phyloP scores from a whole-genome alignment of 306 rosid genomes.

The Fragaria nilgerrensis region DNA sequence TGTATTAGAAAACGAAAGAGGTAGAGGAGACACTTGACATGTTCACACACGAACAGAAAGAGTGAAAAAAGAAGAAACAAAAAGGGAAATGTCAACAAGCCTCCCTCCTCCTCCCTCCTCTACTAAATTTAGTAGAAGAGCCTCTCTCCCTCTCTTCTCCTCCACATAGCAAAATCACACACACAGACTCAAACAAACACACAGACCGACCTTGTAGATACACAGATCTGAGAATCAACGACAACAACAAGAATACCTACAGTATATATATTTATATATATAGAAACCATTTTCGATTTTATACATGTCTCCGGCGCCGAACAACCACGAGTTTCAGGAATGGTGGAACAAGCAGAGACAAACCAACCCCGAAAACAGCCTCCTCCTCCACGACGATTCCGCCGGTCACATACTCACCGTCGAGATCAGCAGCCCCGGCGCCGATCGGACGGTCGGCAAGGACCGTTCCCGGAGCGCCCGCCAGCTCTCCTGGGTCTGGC shows the following conservation, averaged over 20 bases:
- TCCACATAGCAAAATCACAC: slow-evolving; percentile 1
- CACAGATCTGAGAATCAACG: not conserved
- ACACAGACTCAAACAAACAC: not conserved
- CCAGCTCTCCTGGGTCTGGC: slow-evolving; percentile 76
- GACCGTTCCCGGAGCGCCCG: slow-evolving; percentile 74
- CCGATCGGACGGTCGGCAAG: slow-evolving; percentile 54
- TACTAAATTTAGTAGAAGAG: not conserved
- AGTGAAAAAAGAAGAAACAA: not conserved
- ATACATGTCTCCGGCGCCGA: slow-evolving; percentile 66
- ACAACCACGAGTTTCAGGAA: slow-evolving; percentile 87
- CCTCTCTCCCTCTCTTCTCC: not conserved
- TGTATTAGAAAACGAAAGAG: too few species aligned
- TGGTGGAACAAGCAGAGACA: slow-evolving; percentile 98
- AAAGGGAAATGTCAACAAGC: not conserved
- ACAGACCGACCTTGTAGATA: not conserved
- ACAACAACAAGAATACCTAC: not conserved
- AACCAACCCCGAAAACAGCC: slow-evolving; percentile 26
- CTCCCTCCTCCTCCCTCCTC: not conserved
- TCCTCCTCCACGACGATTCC: slow-evolving; percentile 22
- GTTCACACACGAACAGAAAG: too few species aligned
- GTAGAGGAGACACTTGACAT: too few species aligned
- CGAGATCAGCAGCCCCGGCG: slow-evolving; percentile 35
- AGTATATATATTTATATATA: not conserved
- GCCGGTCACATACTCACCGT: slow-evolving; percentile 34
- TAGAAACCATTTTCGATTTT: too few species aligned